Conservation (phyloP, 352 stramenopile species). For the Halophytophthora batemanensis region DNA sequence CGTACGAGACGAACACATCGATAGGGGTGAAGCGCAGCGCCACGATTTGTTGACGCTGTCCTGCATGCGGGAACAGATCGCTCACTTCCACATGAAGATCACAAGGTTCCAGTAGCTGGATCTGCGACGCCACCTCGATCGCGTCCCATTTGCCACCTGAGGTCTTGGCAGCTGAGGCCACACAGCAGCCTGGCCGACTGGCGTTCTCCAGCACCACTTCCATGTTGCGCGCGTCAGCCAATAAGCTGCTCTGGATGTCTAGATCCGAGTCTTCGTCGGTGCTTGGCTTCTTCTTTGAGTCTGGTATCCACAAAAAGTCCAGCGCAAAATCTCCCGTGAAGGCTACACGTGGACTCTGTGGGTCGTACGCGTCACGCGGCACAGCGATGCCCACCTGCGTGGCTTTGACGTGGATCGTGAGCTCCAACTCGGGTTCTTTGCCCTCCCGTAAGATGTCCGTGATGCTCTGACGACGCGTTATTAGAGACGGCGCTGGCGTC, state of each 20-base stretch:
- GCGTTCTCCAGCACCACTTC: slow-evolving; percentile 65
- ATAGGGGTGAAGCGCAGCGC: slow-evolving; percentile 70
- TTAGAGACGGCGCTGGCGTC: slow-evolving; percentile 17
- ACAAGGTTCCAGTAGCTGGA: slow-evolving; percentile 80
- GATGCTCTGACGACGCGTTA: slow-evolving; percentile 42
- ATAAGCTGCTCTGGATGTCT: slow-evolving; percentile 68
- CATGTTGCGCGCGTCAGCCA: slow-evolving; percentile 57
- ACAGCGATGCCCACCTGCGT: slow-evolving; percentile 53
- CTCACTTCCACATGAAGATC: slow-evolving; percentile 63
- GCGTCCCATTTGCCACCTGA: slow-evolving; percentile 21
- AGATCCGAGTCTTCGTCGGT: slow-evolving; percentile 31
- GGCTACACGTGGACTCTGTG: slow-evolving; percentile 39
- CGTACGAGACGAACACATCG: slow-evolving; percentile 77
- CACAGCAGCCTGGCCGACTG: slow-evolving; percentile 61
- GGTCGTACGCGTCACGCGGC: slow-evolving; percentile 45
- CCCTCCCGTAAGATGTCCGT: slow-evolving; percentile 46
- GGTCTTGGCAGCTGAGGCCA: slow-evolving; percentile 28
- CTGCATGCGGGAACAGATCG: slow-evolving; percentile 60
- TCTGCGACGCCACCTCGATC: slow-evolving; percentile 37
- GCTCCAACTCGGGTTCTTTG: slow-evolving; percentile 39
- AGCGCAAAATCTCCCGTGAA: slow-evolving; percentile 58
- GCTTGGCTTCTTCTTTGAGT: slow-evolving; percentile 10
- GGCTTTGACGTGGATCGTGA: slow-evolving; percentile 43
- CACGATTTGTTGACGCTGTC: slow-evolving; percentile 74
- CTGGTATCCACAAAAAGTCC: slow-evolving; percentile 50